A percentile compares a stretch with the other conserved stretches of the same genome.
phyloP scores from a whole-genome alignment of 306 rosid species.

The Macrotyloma uniflorum region DNA sequence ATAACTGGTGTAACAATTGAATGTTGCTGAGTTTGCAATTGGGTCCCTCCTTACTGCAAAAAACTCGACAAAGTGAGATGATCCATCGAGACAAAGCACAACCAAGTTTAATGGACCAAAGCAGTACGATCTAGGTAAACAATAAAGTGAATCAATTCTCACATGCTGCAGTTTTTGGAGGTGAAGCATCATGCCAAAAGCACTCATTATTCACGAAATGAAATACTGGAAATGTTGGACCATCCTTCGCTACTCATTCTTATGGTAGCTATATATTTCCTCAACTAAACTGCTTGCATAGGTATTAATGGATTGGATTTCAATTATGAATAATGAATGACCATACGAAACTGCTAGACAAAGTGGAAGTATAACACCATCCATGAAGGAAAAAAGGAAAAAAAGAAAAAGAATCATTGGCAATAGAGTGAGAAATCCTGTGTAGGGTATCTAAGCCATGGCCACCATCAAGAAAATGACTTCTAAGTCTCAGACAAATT shows the following conservation, averaged over 20 bases:
- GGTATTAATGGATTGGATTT: background rate
- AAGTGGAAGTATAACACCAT: slow-evolving; percentile 13
- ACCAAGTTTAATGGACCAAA: background rate
- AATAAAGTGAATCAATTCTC: slow-evolving; percentile 4
- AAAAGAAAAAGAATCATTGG: too few species aligned
- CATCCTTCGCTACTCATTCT: background rate
- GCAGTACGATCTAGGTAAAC: background rate
- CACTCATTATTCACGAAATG: background rate
- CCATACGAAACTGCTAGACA: background rate
- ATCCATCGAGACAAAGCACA: background rate
- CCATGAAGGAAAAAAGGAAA: background rate
- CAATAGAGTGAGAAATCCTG: background rate
- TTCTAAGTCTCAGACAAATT: background rate
- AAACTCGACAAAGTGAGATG: background rate
- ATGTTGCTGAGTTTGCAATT: background rate
- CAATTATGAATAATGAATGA: background rate
- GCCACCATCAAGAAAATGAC: slow-evolving; percentile 11
- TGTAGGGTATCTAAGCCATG: background rate
- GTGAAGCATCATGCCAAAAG: background rate
- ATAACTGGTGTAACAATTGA: background rate
- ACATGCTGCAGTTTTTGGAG: background rate
- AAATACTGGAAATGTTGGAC: slow-evolving; percentile 14
- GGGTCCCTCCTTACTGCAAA: background rate
- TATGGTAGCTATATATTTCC: background rate
- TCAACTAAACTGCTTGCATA: background rate